Evolutionary conservation across 2,329 filamentous ascomycete genomes (phyloP).

Genomic region (Scytalidium sp.): DNA sequence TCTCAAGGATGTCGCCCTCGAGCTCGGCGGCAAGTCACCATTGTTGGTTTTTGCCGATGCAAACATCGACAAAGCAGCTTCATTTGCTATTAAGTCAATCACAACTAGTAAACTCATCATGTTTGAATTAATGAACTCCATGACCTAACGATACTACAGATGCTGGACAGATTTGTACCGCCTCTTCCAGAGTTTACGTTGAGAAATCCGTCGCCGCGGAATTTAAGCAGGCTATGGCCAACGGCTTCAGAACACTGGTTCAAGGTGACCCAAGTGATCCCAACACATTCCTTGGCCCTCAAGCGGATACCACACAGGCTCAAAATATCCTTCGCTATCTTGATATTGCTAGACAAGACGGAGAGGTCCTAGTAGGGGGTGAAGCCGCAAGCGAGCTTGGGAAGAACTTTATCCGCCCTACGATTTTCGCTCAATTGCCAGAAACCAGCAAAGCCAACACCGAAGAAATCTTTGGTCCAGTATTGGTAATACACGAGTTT

Average conservation of each 20-base stretch:
- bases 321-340: conserved; percentile 64
- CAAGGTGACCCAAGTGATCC: background rate
- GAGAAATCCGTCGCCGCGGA: conserved; percentile 52
- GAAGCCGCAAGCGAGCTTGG: conserved; percentile 59
- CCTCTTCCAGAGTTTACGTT: conserved; percentile 68
- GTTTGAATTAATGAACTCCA: background rate
- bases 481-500: conserved; percentile 66
- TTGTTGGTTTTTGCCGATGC: conserved; percentile 39
- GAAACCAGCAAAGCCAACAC: conserved; percentile 66
- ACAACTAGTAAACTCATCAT: background rate
- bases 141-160: background rate
- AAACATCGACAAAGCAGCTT: conserved; percentile 43
- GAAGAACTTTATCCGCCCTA: conserved; percentile 65
- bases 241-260: background rate
- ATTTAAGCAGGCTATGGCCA: conserved; percentile 46
- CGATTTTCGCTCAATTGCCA: conserved; percentile 64
- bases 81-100: background rate
- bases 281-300: conserved; percentile 3
- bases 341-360: conserved; percentile 58
- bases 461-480: conserved; percentile 70
- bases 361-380: conserved; percentile 58
- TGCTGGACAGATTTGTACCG: conserved; percentile 28
- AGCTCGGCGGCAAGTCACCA: conserved; percentile 40
- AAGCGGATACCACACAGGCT: conserved; percentile 45
- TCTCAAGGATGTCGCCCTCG: conserved; percentile 38